These are phyloP conservation scores for Blakeslea trispora DNA, from an alignment of 371 early-diverging fungal species.

Conservation along the genomic window DNA sequence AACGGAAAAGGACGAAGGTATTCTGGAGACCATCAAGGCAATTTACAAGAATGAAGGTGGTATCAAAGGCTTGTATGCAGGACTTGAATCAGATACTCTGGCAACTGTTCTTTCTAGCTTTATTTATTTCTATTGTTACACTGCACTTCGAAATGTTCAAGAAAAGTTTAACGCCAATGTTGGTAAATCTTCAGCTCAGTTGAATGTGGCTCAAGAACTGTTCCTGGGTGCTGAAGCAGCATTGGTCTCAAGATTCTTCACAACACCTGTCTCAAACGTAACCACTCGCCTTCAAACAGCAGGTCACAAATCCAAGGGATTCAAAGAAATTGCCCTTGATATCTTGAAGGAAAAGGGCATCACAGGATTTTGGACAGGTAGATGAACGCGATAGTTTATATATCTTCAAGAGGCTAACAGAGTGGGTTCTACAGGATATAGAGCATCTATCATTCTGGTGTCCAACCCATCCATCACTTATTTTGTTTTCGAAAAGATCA, in stretches of 20 bases:
- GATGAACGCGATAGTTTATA: background rate
- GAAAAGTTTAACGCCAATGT: slow-evolving; percentile 46
- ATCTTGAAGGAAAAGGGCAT: slow-evolving; percentile 54
- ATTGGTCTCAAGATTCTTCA: slow-evolving; percentile 59
- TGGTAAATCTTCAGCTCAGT: slow-evolving; percentile 42
- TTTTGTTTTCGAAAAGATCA: slow-evolving; percentile 61
- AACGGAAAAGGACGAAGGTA: slow-evolving; percentile 24
- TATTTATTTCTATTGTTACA: slow-evolving; percentile 65
- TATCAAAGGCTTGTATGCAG: slow-evolving; percentile 55
- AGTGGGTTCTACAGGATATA: slow-evolving; percentile 51
- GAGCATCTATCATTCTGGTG: slow-evolving; percentile 58
- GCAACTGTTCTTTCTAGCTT: slow-evolving; percentile 63
- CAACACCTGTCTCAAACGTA: slow-evolving; percentile 60
- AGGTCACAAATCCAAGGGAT: slow-evolving; percentile 28
- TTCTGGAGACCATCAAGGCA: slow-evolving; percentile 42
- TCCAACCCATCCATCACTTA: slow-evolving; percentile 67
- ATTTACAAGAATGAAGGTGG: slow-evolving; percentile 57
- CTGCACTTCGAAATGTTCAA: slow-evolving; percentile 56
- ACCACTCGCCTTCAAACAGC: slow-evolving; percentile 60
- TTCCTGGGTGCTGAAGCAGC: slow-evolving; percentile 67
- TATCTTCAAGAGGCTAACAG: too few species aligned
- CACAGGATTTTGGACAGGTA: slow-evolving; percentile 61
- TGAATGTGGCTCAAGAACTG: slow-evolving; percentile 58
- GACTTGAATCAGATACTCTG: slow-evolving; percentile 56
- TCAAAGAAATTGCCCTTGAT: slow-evolving; percentile 28